Conservation (phyloP, 1,284 basidiomycete species). For the Sporisorium iseilematis-ciliati region DNA sequence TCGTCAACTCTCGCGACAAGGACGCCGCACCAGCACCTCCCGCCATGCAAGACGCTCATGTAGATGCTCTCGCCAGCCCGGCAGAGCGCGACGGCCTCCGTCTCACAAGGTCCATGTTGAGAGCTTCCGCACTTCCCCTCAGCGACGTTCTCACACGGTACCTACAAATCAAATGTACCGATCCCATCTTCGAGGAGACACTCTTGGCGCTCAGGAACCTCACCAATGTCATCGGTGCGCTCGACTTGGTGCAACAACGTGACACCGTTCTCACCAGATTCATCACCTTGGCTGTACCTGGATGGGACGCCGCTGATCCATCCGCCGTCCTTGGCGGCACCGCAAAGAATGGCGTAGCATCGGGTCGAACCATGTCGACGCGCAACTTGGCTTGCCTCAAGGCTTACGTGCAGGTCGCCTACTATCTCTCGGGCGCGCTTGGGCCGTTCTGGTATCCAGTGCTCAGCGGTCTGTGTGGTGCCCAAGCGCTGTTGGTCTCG, state of each 20-base stretch:
- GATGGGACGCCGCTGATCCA: slow-evolving; percentile 33
- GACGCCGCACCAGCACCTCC: slow-evolving; percentile 72
- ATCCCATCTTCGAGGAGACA: slow-evolving; percentile 86
- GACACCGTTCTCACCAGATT: slow-evolving; percentile 91
- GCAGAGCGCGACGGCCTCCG: slow-evolving; percentile 72
- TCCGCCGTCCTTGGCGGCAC: slow-evolving; percentile 5
- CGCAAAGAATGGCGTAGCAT: slow-evolving; percentile 8
- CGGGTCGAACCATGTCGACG: slow-evolving; percentile 77
- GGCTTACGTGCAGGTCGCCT: slow-evolving; percentile 81
- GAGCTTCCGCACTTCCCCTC: slow-evolving; percentile 87
- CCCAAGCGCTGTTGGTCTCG: slow-evolving; percentile 38
- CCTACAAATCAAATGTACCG: slow-evolving; percentile 87
- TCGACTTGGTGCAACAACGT: slow-evolving; percentile 85
- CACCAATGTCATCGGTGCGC: slow-evolving; percentile 88
- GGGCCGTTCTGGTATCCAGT: slow-evolving; percentile 91
- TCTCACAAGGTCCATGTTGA: slow-evolving; percentile 81
- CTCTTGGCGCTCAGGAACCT: slow-evolving; percentile 84
- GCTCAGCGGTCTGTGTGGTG: slow-evolving; percentile 74
- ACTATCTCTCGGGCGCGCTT: slow-evolving; percentile 85
- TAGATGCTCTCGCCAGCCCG: slow-evolving; percentile 21
- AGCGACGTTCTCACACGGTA: slow-evolving; percentile 89
- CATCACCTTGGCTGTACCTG: slow-evolving; percentile 81
- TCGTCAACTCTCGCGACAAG: slow-evolving; percentile 71
- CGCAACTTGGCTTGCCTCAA: slow-evolving; percentile 91
- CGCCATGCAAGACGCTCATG: slow-evolving; percentile 71